Evolutionary conservation across 106 monocot species (phyloP).

Genomic region (Acorus gramineus): DNA sequence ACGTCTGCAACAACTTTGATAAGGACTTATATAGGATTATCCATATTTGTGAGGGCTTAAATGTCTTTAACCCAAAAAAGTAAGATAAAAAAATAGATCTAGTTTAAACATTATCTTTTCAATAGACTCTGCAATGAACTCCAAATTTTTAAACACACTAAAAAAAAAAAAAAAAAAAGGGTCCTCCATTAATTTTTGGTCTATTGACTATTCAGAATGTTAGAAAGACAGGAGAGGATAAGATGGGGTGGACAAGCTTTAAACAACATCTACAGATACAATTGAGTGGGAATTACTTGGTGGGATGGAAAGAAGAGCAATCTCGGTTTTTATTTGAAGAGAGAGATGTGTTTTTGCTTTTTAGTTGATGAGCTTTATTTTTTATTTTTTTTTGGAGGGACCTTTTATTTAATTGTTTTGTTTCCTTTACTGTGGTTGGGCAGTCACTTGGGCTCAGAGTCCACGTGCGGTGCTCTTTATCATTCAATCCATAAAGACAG

Average conservation of each 20-base stretch:
- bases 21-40: no score
- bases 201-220: no score
- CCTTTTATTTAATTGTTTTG: conserved; percentile 1
- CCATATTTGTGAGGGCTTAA: no score
- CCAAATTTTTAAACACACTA: no score
- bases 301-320: conserved; percentile 11
- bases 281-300: conserved; percentile 18
- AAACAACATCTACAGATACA: conserved; percentile 16
- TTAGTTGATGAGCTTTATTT: background rate
- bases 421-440: conserved; percentile 20
- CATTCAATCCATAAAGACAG: conserved; percentile 47
- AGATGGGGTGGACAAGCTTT: conserved; percentile 19
- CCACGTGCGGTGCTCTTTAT: conserved; percentile 75
- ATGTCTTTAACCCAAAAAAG: no score
- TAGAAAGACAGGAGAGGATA: conserved; percentile 1
- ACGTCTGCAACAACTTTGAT: no score
- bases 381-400: background rate
- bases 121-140: no score
- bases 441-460: conserved; percentile 56
- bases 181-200: no score
- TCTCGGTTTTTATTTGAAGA: background rate
- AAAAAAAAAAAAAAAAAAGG: no score
- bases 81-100: no score
- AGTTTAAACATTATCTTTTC: no score
- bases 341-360: background rate